phyloP scores from a whole-genome alignment of 192 early-diverging fungal genomes.

The Coemansia javaensis region DNA sequence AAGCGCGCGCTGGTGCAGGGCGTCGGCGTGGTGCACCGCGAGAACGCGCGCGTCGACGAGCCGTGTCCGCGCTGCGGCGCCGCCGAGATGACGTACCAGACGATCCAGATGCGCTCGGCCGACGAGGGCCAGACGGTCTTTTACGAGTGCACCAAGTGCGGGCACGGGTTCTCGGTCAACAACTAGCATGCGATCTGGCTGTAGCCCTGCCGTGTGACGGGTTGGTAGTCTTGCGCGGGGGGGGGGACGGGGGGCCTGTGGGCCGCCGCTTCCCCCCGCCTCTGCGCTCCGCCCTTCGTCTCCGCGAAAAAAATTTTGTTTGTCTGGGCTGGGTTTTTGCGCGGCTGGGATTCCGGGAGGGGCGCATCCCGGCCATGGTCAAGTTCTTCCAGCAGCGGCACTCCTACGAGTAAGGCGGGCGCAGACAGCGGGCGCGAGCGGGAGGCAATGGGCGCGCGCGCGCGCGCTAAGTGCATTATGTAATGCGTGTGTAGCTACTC shows the following conservation, averaged over 20 bases:
- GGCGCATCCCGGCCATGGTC: slow-evolving; percentile 60
- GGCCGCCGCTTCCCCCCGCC: too few relatives aligned
- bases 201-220: too few relatives aligned
- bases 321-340: background rate
- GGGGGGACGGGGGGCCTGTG: too few relatives aligned
- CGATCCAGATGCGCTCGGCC: slow-evolving; percentile 93
- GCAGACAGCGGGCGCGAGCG: background rate
- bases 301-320: background rate
- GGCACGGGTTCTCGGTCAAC: slow-evolving; percentile 58
- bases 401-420: slow-evolving; percentile 60
- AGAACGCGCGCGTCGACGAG: slow-evolving; percentile 72
- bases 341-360: background rate
- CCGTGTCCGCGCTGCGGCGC: slow-evolving; percentile 92
- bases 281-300: background rate
- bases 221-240: too few relatives aligned
- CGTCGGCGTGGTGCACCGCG: slow-evolving; percentile 41
- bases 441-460: too few relatives aligned
- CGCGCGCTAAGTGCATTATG: too few relatives aligned
- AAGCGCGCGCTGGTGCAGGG: slow-evolving; percentile 65
- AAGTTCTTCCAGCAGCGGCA: slow-evolving; percentile 79
- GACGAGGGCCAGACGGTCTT: slow-evolving; percentile 99
- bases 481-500: slow-evolving; percentile 59
- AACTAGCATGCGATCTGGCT: slow-evolving; percentile 15
- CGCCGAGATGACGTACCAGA: slow-evolving; percentile 92
- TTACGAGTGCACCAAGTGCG: slow-evolving; percentile 93